Conservation (phyloP, 176 grass and related monocot species). For the Phyllostachys edulis region DNA sequence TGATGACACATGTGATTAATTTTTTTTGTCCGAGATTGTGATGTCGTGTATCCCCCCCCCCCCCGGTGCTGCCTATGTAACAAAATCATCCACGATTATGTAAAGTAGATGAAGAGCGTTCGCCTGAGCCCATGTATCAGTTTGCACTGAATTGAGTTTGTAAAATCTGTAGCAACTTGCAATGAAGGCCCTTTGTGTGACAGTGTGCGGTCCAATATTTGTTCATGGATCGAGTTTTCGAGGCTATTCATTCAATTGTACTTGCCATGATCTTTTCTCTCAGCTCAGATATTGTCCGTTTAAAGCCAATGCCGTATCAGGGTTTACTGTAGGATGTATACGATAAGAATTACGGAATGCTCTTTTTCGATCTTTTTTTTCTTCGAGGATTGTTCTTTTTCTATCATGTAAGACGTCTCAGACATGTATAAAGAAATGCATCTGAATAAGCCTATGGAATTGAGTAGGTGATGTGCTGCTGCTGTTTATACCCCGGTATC, state of each 20-base stretch:
- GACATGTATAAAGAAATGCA: not conserved
- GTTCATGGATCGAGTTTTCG: slow-evolving; percentile 35
- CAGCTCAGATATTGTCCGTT: not conserved
- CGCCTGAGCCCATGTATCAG: slow-evolving; percentile 22
- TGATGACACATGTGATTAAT: slow-evolving; percentile 16
- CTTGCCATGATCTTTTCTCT: not conserved
- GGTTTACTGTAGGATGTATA: not conserved
- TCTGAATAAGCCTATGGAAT: not conserved
- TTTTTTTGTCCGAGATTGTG: no score
- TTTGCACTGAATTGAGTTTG: slow-evolving; percentile 31
- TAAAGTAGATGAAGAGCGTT: slow-evolving; percentile 37
- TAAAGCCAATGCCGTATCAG: not conserved
- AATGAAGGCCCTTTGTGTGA: slow-evolving; percentile 22
- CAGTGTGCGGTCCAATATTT: slow-evolving; percentile 28
- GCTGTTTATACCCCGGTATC: not conserved
- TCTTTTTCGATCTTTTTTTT: not conserved
- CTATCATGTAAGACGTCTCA: not conserved
- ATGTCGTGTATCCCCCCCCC: no score
- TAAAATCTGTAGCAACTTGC: slow-evolving; percentile 16
- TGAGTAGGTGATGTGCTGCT: not conserved
- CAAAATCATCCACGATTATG: slow-evolving; percentile 19
- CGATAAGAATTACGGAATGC: not conserved
- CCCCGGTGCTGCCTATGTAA: not conserved
- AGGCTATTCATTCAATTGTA: slow-evolving; percentile 42
- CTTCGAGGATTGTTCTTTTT: not conserved